These are phyloP conservation scores for Populus hybrid DNA, from an alignment of 441 rosid species.

Conservation along the genomic window DNA sequence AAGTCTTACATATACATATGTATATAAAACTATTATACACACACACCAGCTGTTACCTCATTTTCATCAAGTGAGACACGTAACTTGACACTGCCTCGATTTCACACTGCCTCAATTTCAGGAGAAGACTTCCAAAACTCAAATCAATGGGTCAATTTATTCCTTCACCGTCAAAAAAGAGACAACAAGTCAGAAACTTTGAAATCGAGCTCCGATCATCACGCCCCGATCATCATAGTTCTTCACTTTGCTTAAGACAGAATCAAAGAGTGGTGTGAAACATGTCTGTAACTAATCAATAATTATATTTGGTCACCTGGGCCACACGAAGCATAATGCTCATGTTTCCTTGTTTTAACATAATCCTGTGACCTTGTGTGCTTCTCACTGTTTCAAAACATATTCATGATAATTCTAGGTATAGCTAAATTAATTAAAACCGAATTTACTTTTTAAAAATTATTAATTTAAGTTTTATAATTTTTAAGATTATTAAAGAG, in stretches of 20 bases:
- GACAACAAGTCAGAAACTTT: background rate
- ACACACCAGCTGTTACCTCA: no score
- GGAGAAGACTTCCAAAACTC: background rate
- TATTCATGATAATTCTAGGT: no score
- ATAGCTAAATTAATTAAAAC: no score
- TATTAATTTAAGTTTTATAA: no score
- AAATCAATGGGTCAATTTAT: background rate
- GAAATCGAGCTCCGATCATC: background rate
- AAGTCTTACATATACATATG: no score
- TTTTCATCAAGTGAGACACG: background rate
- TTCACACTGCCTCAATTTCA: background rate
- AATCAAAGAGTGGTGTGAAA: no score
- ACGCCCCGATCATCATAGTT: background rate
- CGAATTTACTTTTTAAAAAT: no score
- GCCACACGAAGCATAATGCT: background rate
- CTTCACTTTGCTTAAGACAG: background rate
- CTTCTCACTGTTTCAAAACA: no score
- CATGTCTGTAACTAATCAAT: background rate
- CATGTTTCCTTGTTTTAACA: no score
- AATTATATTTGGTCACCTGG: background rate
- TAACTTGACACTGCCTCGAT: background rate
- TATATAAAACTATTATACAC: no score
- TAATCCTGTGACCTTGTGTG: no score
- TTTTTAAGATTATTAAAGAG: fast-evolving
- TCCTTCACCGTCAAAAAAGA: background rate